These are phyloP conservation scores for Linnemannia hyalina DNA, from an alignment of 192 early-diverging fungal genomes.

Conservation along the genomic window DNA sequence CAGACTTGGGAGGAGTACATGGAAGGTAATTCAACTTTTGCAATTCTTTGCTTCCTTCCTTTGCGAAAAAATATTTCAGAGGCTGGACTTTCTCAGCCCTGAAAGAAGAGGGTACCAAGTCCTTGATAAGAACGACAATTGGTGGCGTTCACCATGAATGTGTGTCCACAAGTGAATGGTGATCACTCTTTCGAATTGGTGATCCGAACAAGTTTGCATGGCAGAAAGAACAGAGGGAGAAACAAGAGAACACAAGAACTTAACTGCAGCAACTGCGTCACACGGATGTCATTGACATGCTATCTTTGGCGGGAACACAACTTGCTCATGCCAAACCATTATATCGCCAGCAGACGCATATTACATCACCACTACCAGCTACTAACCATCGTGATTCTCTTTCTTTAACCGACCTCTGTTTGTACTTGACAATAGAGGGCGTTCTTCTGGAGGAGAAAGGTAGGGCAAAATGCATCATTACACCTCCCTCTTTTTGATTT, in stretches of 20 bases:
- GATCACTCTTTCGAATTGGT: background rate
- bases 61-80: background rate
- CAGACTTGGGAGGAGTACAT: slow-evolving; percentile 69
- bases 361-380: background rate
- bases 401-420: background rate
- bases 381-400: background rate
- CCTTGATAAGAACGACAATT: background rate
- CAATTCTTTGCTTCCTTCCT: background rate
- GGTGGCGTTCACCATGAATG: background rate
- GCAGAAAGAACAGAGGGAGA: background rate
- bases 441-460: slow-evolving; percentile 67
- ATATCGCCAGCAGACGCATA: background rate
- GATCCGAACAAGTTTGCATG: background rate
- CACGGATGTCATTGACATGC: background rate
- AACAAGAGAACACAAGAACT: too few relatives aligned
- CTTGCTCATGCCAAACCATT: background rate
- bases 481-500: background rate
- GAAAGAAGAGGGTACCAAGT: background rate
- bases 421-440: slow-evolving; percentile 51
- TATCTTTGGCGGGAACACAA: slow-evolving; percentile 1
- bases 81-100: background rate
- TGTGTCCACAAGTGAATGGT: background rate
- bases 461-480: slow-evolving; percentile 7
- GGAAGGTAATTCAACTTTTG: slow-evolving; percentile 56
- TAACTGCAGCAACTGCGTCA: background rate